Conservation (phyloP, 805 yeast genomes). For the Kluyveromyces lactis region DNA sequence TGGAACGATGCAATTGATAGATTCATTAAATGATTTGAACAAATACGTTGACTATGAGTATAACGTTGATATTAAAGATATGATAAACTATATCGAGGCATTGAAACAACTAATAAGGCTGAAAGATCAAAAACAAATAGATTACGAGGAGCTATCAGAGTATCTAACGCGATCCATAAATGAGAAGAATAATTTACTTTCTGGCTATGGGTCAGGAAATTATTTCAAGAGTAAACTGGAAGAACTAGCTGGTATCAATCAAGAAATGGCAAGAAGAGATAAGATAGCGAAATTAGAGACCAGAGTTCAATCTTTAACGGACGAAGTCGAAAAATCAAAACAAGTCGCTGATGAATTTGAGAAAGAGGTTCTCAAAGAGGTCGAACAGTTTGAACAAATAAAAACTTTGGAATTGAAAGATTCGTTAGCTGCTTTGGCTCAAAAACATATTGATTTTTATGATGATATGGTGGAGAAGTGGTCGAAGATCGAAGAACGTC, state of each 20-base stretch:
- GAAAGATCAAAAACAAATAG: constrained; percentile 87
- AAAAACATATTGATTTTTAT: constrained; percentile 68
- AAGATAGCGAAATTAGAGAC: constrained; percentile 42
- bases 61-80: constrained; percentile 72
- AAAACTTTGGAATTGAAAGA: constrained; percentile 70
- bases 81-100: constrained; percentile 70
- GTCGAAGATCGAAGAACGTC: constrained; percentile 44
- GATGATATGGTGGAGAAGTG: constrained; percentile 60
- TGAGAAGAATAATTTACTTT: constrained; percentile 50
- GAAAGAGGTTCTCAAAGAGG: constrained; percentile 47
- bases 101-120: constrained; percentile 63
- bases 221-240: constrained; percentile 51
- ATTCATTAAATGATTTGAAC: constrained; percentile 36
- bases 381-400: constrained; percentile 65
- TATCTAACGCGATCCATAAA: constrained; percentile 62
- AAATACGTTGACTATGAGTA: constrained; percentile 67
- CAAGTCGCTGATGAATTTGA: constrained; percentile 45
- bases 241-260: constrained; percentile 55
- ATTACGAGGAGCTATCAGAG: constrained; percentile 76
- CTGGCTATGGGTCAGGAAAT: constrained; percentile 45
- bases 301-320: constrained; percentile 40
- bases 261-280: constrained; percentile 46
- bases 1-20: constrained; percentile 37
- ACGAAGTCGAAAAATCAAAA: constrained; percentile 44
- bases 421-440: constrained; percentile 65